Base-by-base conservation (phyloP, 2,329 filamentous ascomycete genomes). In the Phialophora macrospora region DNA sequence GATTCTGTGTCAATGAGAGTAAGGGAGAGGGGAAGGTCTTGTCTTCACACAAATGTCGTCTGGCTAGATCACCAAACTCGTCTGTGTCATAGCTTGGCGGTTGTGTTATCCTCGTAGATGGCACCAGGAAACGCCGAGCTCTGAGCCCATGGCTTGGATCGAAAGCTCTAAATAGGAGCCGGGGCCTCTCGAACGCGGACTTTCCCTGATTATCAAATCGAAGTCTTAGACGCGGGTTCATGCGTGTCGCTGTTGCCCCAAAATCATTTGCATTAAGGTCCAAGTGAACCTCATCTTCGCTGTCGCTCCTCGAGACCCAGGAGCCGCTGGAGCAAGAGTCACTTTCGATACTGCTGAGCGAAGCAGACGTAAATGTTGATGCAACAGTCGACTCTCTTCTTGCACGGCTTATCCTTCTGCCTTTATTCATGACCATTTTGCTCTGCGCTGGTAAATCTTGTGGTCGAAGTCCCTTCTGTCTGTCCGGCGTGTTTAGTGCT, bases 11-110 rank as follows among this genome's bases (percentile, higher is more conserved):
- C 14, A 57, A 54, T 1, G 63, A 67, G 1, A 70, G 49, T 11
- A 67, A 64, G 2, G 66, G 68, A 14, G 66, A 68, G 12, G 20
- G 9, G 55, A 63, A 67, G 6, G 46, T 63, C 38, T 44, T 55
- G 20, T 67, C 68, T 17, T 38, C 30, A 11, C 22, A 14, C 2
- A 70, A 48, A 51, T 70, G 68, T 32, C 11, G 48, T 5, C 30
- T n/a, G 8, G 44, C 62, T 20, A 58, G n/a, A 6, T 49, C 22
- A 14, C 54, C 6, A 52, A 69, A 67, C 17, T 62, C 34, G 17
- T 62, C 7, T 2, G 41, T 32, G 12, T n/a, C n/a, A 14, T 55
- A 34, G 3, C 32, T 22, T 52, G 68, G 62, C 6, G 64, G 62
- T 26, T 17, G 20, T n/a, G 28, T 28, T 11, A 26, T 41, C 11